Evolutionary conservation across 2,329 filamentous ascomycete species (phyloP).

Genomic region (Juglanconis oblonga): DNA sequence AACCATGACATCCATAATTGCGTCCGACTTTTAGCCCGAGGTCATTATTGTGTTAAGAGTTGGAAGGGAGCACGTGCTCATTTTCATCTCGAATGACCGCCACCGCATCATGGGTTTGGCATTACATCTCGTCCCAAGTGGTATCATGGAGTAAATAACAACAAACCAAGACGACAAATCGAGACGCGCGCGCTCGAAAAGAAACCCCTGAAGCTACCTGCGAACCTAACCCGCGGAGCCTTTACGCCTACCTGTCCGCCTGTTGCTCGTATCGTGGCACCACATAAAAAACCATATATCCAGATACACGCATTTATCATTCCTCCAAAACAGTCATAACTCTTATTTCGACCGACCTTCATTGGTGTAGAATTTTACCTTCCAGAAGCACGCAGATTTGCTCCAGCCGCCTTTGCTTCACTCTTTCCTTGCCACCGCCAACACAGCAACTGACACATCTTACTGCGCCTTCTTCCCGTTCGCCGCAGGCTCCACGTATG

Average conservation of each 20-base stretch:
- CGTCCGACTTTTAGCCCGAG: not conserved
- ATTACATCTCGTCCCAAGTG: not conserved
- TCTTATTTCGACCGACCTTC: no score
- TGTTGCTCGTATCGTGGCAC: not conserved
- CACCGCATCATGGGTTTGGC: not conserved
- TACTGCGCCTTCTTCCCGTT: constrained; percentile 16
- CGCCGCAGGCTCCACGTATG: constrained; percentile 44
- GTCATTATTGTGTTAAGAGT: not conserved
- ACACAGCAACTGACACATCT: not conserved
- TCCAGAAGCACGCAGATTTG: no score
- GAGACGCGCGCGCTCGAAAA: no score
- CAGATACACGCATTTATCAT: not conserved
- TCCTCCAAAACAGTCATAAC: not conserved
- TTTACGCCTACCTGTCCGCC: not conserved
- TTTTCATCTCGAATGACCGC: not conserved
- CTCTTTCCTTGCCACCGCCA: not conserved
- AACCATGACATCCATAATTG: not conserved
- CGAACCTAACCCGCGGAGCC: no score
- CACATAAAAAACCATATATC: not conserved
- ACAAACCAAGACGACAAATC: no score
- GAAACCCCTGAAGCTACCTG: no score
- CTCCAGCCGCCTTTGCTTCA: no score
- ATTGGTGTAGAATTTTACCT: no score
- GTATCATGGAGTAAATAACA: not conserved
- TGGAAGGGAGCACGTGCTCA: not conserved